Evolutionary conservation across 352 stramenopile genomes (phyloP), one percentile per base, ranked within the genome.

Genomic region (Thraustochytrium sp.): DNA sequence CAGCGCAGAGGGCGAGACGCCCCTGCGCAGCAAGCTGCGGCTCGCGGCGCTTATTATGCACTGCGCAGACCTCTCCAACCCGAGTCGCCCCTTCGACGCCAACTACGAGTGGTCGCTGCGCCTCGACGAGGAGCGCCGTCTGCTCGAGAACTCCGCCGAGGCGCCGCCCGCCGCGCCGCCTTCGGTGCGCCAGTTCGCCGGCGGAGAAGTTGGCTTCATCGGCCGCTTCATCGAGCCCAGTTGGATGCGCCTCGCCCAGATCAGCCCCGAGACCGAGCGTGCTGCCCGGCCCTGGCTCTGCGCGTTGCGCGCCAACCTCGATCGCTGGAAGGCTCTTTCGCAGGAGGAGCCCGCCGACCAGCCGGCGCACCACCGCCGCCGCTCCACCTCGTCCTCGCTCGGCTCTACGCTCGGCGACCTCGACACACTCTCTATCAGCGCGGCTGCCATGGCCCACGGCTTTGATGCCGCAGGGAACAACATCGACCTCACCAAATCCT

Each of bases 31-130:
- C 9, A 82, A 82, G 31, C 74, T 82, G 5, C 65, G 51, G 29
- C 37, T 40, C 49, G 74, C 74, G 13, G 74, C 74, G 26, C 51
- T 82, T 1, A 56, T 82, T 11, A 82, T 82, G 74, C 74, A 82
- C 53, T 56, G 37, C n/a, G 74, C 74, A 23, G 74, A 82, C 42
- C 51, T 82, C 9, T 76, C 51, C 29, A 82, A 82, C 38, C 11
- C 49, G 16, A 54, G 37, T 13, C 34, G 74, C 4, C 37, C 49
- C 29, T 82, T 82, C 26, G 37, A 82, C 5, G 74, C 61, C 1
- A 82, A 76, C 42, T 73, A 55, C 34, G 74, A 82, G 11, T 82
- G 74, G 74, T 76, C 74, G 0, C 8, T 73, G 1, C 26, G 65
- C 9, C 74, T 82, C 51, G 53, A 73, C n/a, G 74, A 82, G 53